These are phyloP conservation scores for Eucalyptus cloeziana DNA, from an alignment of 345 rosid genomes.

Conservation along the genomic window DNA sequence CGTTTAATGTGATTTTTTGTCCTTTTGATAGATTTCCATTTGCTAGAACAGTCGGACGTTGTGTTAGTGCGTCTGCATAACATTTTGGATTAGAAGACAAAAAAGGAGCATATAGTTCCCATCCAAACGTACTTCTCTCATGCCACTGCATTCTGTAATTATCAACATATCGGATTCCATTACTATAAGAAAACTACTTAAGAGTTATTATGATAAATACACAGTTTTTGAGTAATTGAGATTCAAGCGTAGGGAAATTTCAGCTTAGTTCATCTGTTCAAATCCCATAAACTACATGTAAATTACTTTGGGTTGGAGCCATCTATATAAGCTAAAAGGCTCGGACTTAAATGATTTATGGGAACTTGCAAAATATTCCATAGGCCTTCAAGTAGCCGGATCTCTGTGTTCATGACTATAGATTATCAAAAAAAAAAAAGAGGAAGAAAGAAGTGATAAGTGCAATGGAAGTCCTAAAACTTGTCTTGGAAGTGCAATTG, in stretches of 20 bases:
- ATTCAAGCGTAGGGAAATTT: neutral
- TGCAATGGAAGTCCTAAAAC: no score
- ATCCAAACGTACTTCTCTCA: neutral
- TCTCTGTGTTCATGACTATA: neutral
- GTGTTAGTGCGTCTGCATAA: neutral
- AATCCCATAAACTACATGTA: neutral
- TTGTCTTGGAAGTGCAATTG: neutral
- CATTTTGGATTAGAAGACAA: neutral
- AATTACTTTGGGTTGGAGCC: neutral
- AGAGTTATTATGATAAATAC: neutral
- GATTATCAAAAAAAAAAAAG: neutral
- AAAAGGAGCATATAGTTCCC: neutral
- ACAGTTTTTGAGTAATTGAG: neutral
- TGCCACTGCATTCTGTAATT: neutral
- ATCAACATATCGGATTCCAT: neutral
- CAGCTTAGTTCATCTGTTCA: neutral
- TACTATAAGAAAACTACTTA: neutral
- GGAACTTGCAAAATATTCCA: neutral
- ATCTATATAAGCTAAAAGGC: neutral
- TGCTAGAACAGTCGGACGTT: neutral
- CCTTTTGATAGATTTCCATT: neutral
- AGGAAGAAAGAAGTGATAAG: no score
- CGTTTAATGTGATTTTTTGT: neutral
- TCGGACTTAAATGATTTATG: neutral
- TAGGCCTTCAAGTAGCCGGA: neutral